Base-by-base conservation (phyloP, 1,284 basidiomycete genomes). In the Sporisorium sorghi region DNA sequence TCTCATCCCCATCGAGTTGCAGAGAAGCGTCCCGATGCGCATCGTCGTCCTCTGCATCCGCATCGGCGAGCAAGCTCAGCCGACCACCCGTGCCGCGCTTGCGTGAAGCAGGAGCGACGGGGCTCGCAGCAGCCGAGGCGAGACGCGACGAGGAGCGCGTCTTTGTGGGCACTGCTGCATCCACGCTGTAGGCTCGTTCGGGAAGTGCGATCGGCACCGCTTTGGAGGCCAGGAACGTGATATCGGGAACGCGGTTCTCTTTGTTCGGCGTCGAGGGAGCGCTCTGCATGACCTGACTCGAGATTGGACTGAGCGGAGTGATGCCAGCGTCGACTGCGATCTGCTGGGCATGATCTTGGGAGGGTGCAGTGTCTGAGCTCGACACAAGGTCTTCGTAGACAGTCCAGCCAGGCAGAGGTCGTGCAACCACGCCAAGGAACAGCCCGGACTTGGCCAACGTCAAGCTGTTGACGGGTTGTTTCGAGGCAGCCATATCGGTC, bases 51-150 rank as follows among this genome's bases (percentile, higher is more conserved):
- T 54, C 52, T 12, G 52, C 64, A 11, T 64, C 57, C 5, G 52
- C 64, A 11, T 64, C 57, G 2, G 73, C 70, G 2, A 75, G 50
- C 50, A 75, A 47, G 43, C 73, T 75, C 48, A 75, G 26, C 2
- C 73, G 43, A 14, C 73, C 73, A 14, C 73, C 73, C 0, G 73
- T 75, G 30, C 73, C 73, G 12, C 64, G 56, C 43, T 75, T 75
- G 10, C 61, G 57, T 15, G 62, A 53, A 7, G 55, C 54, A 17
- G 44, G 21, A 26, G 37, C 35, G 12, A 44, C 53, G 1, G 61
- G 48, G 15, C 48, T 60, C 26, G 46, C 23, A 14, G 44, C 60
- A 14, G 52, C 48, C 17, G 58, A 58, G 10, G 65, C 33, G 10
- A 57, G n/a, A 30, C 58, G 65, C 11, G 53, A 51, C 5, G 66